phyloP scores from a whole-genome alignment of 352 stramenopile genomes.

The Pythium dissotocum region DNA sequence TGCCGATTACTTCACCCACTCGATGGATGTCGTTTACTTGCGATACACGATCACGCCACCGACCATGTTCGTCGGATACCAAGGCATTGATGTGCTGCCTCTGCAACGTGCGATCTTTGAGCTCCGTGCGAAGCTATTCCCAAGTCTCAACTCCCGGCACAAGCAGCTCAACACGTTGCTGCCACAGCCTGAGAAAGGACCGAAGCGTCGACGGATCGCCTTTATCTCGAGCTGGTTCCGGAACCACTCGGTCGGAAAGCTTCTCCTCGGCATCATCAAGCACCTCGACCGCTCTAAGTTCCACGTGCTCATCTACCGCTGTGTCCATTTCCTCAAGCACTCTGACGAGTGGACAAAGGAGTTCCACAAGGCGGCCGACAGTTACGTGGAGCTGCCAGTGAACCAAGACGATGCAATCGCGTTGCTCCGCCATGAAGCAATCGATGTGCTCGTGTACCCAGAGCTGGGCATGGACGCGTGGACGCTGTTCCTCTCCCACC shows the following conservation, averaged over 20 bases:
- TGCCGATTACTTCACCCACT: constrained; percentile 18
- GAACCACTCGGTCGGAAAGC: constrained; percentile 63
- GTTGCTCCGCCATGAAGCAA: constrained; percentile 41
- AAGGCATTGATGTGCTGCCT: constrained; percentile 28
- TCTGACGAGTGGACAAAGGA: constrained; percentile 45
- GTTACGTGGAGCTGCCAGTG: constrained; percentile 45
- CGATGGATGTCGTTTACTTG: constrained; percentile 42
- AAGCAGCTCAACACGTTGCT: constrained; percentile 20
- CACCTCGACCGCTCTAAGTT: constrained; percentile 53
- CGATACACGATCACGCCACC: constrained; percentile 62
- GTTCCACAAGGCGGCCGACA: constrained; percentile 46
- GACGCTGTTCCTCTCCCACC: constrained; percentile 68
- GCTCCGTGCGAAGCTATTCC: constrained; percentile 36
- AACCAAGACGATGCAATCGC: constrained; percentile 36
- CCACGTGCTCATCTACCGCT: constrained; percentile 52
- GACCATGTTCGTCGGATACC: constrained; percentile 72
- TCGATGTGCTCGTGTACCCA: constrained; percentile 81
- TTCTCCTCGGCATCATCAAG: constrained; percentile 55
- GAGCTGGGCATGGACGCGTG: constrained; percentile 85
- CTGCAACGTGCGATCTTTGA: constrained; percentile 36
- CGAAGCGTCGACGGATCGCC: constrained; percentile 30
- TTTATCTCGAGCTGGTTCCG: constrained; percentile 76
- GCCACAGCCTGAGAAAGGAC: constrained; percentile 15
- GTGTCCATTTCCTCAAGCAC: constrained; percentile 49
- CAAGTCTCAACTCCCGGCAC: constrained; percentile 30